Base-by-base conservation (phyloP, 2,329 filamentous ascomycete species). In the Hypomyces perniciosus region DNA sequence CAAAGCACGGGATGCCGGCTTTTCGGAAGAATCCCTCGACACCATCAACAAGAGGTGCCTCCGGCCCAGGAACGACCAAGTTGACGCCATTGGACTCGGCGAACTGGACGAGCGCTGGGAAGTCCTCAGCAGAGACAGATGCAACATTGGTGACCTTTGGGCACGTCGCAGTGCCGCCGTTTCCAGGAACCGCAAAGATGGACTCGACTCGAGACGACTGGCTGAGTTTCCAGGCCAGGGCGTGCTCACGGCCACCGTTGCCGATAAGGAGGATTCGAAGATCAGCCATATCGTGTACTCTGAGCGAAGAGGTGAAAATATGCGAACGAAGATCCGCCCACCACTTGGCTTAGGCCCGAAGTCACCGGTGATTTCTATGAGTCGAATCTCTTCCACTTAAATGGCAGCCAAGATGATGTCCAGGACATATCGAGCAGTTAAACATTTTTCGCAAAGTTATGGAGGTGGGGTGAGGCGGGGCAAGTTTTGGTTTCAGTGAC, bases 181-280 rank as follows among this genome's bases (percentile, higher is more conserved):
- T 97, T 55, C 92, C 92, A 10, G 83, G 83, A 41, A 83, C 80
- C 40, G 74, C 80, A 59, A 79, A 75, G 65, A 97, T 92, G 60
- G 83, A 79, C 62, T 89, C 83, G 54, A 96, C 88, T 42, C 79
- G 78, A 39, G 84, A 76, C 12, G 90, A 96, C 68, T 95, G 86
- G 64, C 85, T 83, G 56, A 97, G 77, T 72, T 95, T 96, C 91
- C 91, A 97, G 39, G 91, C 90, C 56, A 96, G 80, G 43, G 91
- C 89, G 71, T 97, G 90, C 73, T 99, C 93, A 62, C 93, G 85
- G 61, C 92, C 93, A 59, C 93, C 93, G 66, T 92, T 95, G 63
- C 93, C 92, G 58, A 97, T 84, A 56, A 97, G 83, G 56, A 97
- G 84, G 60, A 96, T 78, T 60, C 84, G 80, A 56, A 90, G 76